Evolutionary conservation across 805 yeast genomes (phyloP).

Genomic region (Torulaspora microellipsoides): DNA sequence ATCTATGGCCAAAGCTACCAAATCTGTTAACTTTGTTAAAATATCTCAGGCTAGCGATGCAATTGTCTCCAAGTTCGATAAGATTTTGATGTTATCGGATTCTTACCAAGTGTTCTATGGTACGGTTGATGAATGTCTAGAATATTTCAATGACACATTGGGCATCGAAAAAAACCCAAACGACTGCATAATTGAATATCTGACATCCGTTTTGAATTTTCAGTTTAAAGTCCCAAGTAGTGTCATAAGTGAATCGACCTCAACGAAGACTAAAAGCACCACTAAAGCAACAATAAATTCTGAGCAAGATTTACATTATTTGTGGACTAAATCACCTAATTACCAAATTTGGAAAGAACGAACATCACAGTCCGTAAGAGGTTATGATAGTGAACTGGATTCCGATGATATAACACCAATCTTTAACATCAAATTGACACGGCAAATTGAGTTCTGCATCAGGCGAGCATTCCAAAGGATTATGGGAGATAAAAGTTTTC

Average conservation of each 20-base stretch:
- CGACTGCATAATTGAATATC: slow-evolving; percentile 60
- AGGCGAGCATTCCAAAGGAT: slow-evolving; percentile 43
- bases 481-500: slow-evolving; percentile 43
- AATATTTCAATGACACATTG: slow-evolving; percentile 45
- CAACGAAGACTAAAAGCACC: slow-evolving; percentile 38
- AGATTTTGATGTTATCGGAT: slow-evolving; percentile 43
- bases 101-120: slow-evolving; percentile 48
- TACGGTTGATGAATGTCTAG: slow-evolving; percentile 39
- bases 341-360: slow-evolving; percentile 24
- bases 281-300: slow-evolving; percentile 43
- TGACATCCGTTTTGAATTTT: slow-evolving; percentile 52
- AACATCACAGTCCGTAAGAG: slow-evolving; percentile 24
- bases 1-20: slow-evolving; percentile 38
- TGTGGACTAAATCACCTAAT: slow-evolving; percentile 28
- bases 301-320: slow-evolving; percentile 44
- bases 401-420: slow-evolving; percentile 33
- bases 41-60: slow-evolving; percentile 47
- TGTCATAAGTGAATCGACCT: slow-evolving; percentile 38
- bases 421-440: slow-evolving; percentile 20
- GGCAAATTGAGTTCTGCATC: slow-evolving; percentile 44
- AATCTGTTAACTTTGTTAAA: slow-evolving; percentile 43
- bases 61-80: slow-evolving; percentile 47
- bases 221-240: slow-evolving; percentile 34
- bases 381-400: slow-evolving; percentile 37
- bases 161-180: slow-evolving; percentile 52